Evolutionary conservation across 2,329 filamentous ascomycete genomes (phyloP).

Genomic region (Nothophaeocryptopus gaeumannii): DNA sequence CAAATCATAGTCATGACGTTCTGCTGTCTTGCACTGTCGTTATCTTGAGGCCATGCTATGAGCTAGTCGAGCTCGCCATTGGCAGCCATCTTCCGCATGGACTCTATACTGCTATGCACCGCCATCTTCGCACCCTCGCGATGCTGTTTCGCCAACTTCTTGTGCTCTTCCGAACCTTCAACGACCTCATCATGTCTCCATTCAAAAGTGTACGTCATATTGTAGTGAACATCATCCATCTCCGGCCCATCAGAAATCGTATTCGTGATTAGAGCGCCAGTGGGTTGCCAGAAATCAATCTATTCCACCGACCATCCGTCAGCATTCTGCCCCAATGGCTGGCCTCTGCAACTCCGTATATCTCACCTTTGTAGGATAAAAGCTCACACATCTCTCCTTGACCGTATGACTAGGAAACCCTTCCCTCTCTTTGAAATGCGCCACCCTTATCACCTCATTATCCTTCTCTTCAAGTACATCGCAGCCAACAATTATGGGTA

Average conservation of each 20-base stretch:
- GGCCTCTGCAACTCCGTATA: neutral
- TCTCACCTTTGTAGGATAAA: constrained; percentile 40
- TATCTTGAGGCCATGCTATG: neutral
- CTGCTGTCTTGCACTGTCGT: neutral
- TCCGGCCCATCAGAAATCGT: constrained; percentile 42
- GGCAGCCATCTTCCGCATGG: constrained; percentile 42
- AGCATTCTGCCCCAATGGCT: neutral
- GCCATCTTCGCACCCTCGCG: constrained; percentile 39
- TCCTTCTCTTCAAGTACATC: constrained; percentile 41
- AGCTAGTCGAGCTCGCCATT: constrained; percentile 27
- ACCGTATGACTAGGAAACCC: constrained; percentile 31
- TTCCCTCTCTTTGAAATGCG: constrained; percentile 40
- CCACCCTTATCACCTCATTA: constrained; percentile 36
- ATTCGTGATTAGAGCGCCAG: constrained; percentile 45
- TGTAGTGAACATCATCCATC: constrained; percentile 35
- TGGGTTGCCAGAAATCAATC: constrained; percentile 47
- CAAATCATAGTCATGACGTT: neutral
- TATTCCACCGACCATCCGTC: constrained; percentile 16
- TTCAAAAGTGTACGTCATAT: constrained; percentile 50
- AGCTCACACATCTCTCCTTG: constrained; percentile 40
- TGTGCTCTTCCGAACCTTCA: constrained; percentile 36
- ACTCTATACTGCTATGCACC: constrained; percentile 44
- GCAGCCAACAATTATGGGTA: constrained; percentile 43
- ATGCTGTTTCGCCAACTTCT: constrained; percentile 30
- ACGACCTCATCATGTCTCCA: constrained; percentile 37